Evolutionary conservation across 2,329 filamentous ascomycete genomes (phyloP).

Genomic region (Exophiala dermatitidis): DNA sequence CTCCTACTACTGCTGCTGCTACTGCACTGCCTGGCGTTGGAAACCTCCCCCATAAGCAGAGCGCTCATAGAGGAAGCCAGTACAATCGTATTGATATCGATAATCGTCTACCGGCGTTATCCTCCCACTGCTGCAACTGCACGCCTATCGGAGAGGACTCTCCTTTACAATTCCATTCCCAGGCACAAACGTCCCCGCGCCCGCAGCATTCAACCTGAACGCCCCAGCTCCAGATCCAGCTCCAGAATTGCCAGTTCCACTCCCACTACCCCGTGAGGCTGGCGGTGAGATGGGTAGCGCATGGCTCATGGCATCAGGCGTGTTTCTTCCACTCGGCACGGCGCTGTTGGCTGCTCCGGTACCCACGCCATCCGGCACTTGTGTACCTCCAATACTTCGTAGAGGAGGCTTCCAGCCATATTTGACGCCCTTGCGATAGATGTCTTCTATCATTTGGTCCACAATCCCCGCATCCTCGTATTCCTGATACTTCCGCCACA

Average conservation of each 20-base stretch:
- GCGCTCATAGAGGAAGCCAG: no score
- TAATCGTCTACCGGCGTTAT: background rate
- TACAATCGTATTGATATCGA: no score
- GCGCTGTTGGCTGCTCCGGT: conserved; percentile 20
- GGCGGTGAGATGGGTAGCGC: conserved; percentile 17
- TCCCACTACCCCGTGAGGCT: conserved; percentile 2
- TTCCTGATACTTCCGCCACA: conserved; percentile 86
- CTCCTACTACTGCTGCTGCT: no score
- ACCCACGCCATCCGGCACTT: conserved; percentile 28
- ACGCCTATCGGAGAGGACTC: conserved; percentile 21
- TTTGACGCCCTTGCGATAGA: conserved; percentile 62
- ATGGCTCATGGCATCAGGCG: conserved; percentile 23
- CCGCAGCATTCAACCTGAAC: conserved; percentile 20
- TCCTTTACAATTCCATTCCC: conserved; percentile 24
- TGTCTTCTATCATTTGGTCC: conserved; percentile 75
- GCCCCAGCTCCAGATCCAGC: background rate
- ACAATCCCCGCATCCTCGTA: conserved; percentile 79
- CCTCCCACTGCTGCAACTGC: background rate
- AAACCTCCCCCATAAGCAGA: no score
- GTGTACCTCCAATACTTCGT: conserved; percentile 27
- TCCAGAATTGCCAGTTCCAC: background rate
- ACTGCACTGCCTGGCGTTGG: no score
- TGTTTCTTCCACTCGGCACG: conserved; percentile 28
- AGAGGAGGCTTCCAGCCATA: conserved; percentile 52
- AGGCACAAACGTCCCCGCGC: conserved; percentile 20